These are phyloP conservation scores for Pezicula neosporulosa DNA, from an alignment of 2,329 filamentous ascomycete species.

Conservation along the genomic window DNA sequence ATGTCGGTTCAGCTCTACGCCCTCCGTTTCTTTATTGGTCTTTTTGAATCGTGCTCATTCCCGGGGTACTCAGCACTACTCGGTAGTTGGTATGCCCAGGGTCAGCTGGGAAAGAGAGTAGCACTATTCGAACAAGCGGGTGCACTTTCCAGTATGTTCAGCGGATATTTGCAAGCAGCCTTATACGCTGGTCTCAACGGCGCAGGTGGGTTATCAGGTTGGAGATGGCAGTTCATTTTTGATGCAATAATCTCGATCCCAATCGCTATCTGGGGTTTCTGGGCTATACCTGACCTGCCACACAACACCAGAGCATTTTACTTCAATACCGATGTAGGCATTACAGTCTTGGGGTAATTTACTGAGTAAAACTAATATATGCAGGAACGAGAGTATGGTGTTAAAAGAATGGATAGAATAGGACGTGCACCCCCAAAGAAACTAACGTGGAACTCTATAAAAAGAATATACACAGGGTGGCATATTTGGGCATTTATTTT, in stretches of 20 bases:
- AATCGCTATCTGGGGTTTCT: conserved; percentile 16
- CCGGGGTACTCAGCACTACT: conserved; percentile 3
- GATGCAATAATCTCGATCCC: conserved; percentile 19
- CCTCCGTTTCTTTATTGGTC: conserved; percentile 37
- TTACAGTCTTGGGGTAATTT: too few relatives aligned
- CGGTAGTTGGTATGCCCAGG: conserved; percentile 3
- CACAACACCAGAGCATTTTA: conserved; percentile 19
- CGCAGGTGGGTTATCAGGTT: conserved; percentile 13
- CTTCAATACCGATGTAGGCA: conserved; percentile 36
- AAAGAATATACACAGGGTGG: conserved; percentile 25
- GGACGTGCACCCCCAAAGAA: not conserved
- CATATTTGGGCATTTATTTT: conserved; percentile 19
- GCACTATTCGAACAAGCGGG: not conserved
- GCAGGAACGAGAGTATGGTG: conserved; percentile 33
- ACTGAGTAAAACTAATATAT: too few relatives aligned
- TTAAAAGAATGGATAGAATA: conserved; percentile 2
- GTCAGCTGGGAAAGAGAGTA: conserved; percentile 1
- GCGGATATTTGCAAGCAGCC: conserved; percentile 15
- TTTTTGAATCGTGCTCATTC: conserved; percentile 4
- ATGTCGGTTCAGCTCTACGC: not conserved
- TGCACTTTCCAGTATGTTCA: conserved; percentile 23
- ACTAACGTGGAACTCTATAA: not conserved
- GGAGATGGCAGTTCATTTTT: conserved; percentile 23
- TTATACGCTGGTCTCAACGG: conserved; percentile 18
- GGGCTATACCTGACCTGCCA: conserved; percentile 2